phyloP scores from a whole-genome alignment of 176 grass and related monocot genomes.

The Rhynchospora tenuis region DNA sequence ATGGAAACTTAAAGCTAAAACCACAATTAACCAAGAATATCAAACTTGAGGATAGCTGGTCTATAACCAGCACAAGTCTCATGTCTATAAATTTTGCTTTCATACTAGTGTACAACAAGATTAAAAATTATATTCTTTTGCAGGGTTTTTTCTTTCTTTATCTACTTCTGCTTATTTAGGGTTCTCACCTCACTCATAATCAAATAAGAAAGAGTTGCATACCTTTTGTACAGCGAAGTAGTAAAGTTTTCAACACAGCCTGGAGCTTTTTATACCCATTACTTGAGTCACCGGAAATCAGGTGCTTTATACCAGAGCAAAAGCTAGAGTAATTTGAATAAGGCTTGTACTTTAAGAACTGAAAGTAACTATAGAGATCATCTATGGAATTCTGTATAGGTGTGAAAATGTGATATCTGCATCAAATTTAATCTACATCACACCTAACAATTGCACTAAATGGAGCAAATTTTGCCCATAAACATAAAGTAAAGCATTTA shows the following conservation, averaged over 20 bases:
- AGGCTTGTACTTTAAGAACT: constrained; percentile 92
- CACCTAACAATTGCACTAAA: neutral
- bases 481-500: neutral
- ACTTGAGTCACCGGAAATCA: constrained; percentile 66
- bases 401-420: constrained; percentile 31
- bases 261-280: constrained; percentile 93
- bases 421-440: neutral
- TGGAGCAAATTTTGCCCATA: neutral
- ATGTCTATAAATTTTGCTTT: neutral
- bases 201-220: neutral
- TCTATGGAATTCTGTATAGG: constrained; percentile 98
- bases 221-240: constrained; percentile 96
- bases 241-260: constrained; percentile 68
- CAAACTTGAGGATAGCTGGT: neutral
- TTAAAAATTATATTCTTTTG: neutral
- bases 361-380: constrained; percentile 94
- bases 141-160: neutral
- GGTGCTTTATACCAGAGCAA: constrained; percentile 79
- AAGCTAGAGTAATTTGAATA: constrained; percentile 76
- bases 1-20: neutral
- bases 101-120: neutral
- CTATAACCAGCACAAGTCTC: neutral
- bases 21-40: neutral
- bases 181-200: neutral
- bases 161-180: neutral